Evolutionary conservation across 2,329 filamentous ascomycete genomes (phyloP), one percentile per base, ranked within the genome.

Genomic region (Daldinia sp.): DNA sequence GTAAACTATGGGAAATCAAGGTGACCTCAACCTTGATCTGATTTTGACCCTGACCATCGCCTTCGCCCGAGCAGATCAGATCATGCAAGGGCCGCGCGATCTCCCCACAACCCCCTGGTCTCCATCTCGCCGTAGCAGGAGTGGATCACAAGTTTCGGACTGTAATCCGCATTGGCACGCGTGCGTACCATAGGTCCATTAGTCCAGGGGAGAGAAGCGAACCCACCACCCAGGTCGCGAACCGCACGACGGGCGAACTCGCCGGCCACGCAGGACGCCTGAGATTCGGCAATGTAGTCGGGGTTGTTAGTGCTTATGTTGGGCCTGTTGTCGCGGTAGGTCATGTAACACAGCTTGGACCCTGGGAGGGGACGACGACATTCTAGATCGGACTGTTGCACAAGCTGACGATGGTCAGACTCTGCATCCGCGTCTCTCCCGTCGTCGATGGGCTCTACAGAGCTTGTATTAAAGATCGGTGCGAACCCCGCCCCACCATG

Each of bases 371-470:
- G 48, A 45, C 39, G 54, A 29, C 49, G 34, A 56, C 45, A 52
- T 39, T 67, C 64, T 54, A 59, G 61, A 67, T 57, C 50, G 50
- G 57, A 48, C 64, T 62, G 64, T 67, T 39, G 58, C 54, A 64
- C 64, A 51, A 54, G 32, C 11, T 27, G 35, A 55, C 3, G 52
- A 32, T 45, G 45, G 48, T 9, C 19, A 53, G 45, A 56, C 53
- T 30, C n/a, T n/a, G 29, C 37, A 13, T 25, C 21, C n/a, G 37
- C n/a, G 53, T 17, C 23, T 19, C 23, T 21, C 29, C n/a, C 35
- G 23, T 17, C 17, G 29, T 19, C 29, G 39, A 47, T 23, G 15
- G 23, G 23, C 11, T 27, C 25, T 3, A 4, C 35, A 6, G 43
- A 55, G 25, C 48, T 37, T 3, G 35, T 62, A 64, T n/a, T 66